Conservation (phyloP, 441 rosid genomes). For the Metrosideros polymorpha region DNA sequence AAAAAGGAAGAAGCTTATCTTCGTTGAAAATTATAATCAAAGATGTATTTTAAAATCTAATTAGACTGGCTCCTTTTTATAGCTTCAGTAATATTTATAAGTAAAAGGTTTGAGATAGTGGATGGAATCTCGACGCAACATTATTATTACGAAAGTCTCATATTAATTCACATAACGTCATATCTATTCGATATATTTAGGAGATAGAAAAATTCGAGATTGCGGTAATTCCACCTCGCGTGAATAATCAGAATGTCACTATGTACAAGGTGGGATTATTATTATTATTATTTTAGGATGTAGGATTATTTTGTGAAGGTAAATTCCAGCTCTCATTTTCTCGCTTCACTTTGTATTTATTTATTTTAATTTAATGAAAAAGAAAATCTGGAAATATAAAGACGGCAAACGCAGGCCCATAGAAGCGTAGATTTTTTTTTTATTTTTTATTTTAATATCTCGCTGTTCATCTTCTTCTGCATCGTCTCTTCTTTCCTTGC, state of each 20-base stretch:
- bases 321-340: background rate
- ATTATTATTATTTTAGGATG: too few relatives aligned
- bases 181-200: accelerated
- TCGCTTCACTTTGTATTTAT: too few relatives aligned
- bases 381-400: background rate
- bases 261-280: accelerated
- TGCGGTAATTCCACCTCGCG: background rate
- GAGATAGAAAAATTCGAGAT: background rate
- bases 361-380: too few relatives aligned
- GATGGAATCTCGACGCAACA: background rate
- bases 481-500: background rate
- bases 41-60: background rate
- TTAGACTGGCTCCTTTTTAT: accelerated
- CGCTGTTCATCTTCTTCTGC: background rate
- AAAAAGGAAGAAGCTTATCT: background rate
- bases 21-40: accelerated
- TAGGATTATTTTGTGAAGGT: background rate
- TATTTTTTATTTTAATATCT: background rate
- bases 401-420: background rate
- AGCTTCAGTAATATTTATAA: too few relatives aligned
- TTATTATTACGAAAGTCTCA: accelerated
- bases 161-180: background rate
- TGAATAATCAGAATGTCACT: background rate
- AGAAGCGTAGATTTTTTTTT: background rate
- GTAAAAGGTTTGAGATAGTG: accelerated